These are phyloP conservation scores for Lophium mytilinum DNA, from an alignment of 495 filamentous ascomycete genomes.

Conservation along the genomic window DNA sequence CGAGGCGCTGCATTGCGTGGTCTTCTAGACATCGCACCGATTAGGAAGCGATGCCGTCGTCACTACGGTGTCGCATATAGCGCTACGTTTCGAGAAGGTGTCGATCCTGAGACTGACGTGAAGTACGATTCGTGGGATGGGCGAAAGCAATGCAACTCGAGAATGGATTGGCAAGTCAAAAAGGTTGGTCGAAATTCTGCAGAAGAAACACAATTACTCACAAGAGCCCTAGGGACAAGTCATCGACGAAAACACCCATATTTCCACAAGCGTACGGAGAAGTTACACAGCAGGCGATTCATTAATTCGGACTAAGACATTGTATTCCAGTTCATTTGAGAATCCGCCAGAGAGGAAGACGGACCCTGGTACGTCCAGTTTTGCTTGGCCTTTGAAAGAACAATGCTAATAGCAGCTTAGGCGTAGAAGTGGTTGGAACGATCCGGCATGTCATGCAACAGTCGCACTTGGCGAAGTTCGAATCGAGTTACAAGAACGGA, in stretches of 20 bases:
- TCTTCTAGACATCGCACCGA: conserved; percentile 7
- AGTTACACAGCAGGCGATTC: not conserved
- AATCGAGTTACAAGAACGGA: not conserved
- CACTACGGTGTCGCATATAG: conserved; percentile 24
- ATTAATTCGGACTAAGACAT: not conserved
- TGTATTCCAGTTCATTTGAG: conserved; percentile 1
- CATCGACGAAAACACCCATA: conserved; percentile 3
- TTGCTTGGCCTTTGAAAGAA: too few species aligned
- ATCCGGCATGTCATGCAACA: not conserved
- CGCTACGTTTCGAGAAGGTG: not conserved
- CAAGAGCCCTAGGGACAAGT: not conserved
- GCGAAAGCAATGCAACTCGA: not conserved
- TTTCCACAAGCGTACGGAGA: not conserved
- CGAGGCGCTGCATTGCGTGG: conserved; percentile 28
- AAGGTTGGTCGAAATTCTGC: not conserved
- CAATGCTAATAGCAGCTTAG: too few species aligned
- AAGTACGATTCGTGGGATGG: not conserved
- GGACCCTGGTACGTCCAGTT: not conserved
- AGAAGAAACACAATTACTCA: not conserved
- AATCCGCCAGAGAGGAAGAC: not conserved
- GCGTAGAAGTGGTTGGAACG: not conserved
- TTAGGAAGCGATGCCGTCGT: conserved; percentile 12
- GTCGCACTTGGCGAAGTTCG: not conserved
- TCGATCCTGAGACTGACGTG: conserved; percentile 8
- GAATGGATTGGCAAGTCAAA: conserved; percentile 6